Evolutionary conservation across 148 eudicot genomes (phyloP), one percentile per base, ranked within the genome.

Genomic region (Rhododendron simsii): DNA sequence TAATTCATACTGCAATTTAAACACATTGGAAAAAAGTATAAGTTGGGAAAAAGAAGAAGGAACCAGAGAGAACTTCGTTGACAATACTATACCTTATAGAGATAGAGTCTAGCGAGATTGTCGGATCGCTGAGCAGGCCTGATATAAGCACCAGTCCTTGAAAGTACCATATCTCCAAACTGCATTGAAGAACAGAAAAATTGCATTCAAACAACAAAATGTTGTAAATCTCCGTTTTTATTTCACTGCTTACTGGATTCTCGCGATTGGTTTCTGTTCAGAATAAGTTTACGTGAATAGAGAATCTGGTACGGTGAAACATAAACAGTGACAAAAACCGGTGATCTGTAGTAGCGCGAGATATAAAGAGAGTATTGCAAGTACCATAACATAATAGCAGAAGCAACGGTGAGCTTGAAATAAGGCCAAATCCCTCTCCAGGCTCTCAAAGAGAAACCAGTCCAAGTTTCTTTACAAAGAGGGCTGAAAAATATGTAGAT

Each of bases 111-210:
- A 93, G 88, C 81, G 93, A 73, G 65, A 93, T 85, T 50, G 93
- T 93, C 33, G 93, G 91, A 86, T 91, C 69, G 20, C 92, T n/a
- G 41, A 93, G 89, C 51, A 93, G 90, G 80, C 95, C 95, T 85
- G 92, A 93, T 83, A 93, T 90, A 28, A 93, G 92, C 81, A 93
- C 95, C 55, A 93, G 87, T 78, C 95, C 95, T 87, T 93, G 93
- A 63, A 73, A 88, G 84, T 93, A 93, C 92, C 93, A 93, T 74
- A 93, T 88, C 82, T 93, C 95, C 89, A 93, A 88, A 86, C 92
- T 93, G 81, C 47, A 21, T 1, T 71, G 39, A 75, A 50, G 26
- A 1, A 48, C 20, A 30, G 28, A 7, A 26, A 67, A 26, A 26
- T 67, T 20, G 11, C 74, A n/a, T 67, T 21, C 12, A 2, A 63